These are phyloP conservation scores for Betula pendula DNA, from an alignment of 306 rosid species.

Conservation along the genomic window DNA sequence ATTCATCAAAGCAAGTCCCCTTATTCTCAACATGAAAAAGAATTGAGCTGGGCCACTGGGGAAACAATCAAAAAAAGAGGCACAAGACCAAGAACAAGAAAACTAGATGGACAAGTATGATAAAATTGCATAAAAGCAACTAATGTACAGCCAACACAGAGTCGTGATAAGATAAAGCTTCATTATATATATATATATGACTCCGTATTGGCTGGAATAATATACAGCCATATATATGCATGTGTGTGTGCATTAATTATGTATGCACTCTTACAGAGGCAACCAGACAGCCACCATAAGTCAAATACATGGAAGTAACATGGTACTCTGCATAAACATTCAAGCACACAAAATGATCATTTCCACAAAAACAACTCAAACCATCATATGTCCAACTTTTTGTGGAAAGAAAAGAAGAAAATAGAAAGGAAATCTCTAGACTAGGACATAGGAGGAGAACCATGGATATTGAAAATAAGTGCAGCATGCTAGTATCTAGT, in stretches of 20 bases:
- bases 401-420: not conserved
- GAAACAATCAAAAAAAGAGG: not conserved
- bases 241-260: not conserved
- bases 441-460: not conserved
- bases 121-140: not conserved
- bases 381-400: conserved; percentile 4
- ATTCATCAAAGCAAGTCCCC: not conserved
- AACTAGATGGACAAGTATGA: not conserved
- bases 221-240: not conserved
- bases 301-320: not conserved
- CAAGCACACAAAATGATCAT: not conserved
- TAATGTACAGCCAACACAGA: not conserved
- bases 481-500: not conserved
- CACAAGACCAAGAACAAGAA: not conserved
- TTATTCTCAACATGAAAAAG: conserved; percentile 2
- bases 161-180: not conserved
- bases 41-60: not conserved
- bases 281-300: not conserved
- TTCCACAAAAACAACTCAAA: not conserved
- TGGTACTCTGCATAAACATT: not conserved
- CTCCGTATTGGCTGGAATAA: not conserved
- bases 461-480: not conserved
- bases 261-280: not conserved
- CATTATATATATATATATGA: not conserved
- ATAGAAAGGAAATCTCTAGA: not conserved